Evolutionary conservation across 495 filamentous ascomycete genomes (phyloP), one percentile per base, ranked within the genome.

Genomic region (Clavariopsis aquatica): DNA sequence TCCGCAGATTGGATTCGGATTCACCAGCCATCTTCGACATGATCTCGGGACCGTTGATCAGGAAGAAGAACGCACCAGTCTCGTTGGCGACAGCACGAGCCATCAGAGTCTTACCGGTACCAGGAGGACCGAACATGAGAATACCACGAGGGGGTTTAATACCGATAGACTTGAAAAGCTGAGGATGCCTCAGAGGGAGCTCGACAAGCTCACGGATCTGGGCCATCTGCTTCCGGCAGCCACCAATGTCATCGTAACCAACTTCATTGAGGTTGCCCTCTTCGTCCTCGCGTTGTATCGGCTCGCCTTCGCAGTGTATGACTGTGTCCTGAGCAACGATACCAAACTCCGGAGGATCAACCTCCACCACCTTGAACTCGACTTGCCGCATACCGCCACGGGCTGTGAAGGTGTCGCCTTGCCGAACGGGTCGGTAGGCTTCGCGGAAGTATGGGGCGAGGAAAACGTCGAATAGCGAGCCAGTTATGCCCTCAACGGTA

Each of bases 1-100:
- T 97, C 69, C 93, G 87, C 49, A 98, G 78, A 77, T 98, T 98
- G 46, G 93, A 96, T 77, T 98, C 93, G 53, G 93, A 98, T 76
- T 98, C 93, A 83, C 93, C 93, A 34, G 93, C 93, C 93, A 98
- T 98, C 84, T 98, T 98, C 49, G 93, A 96, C 93, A 98, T 98
- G 80, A 98, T 96, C 78, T 98, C 93, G 29, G 93, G 93, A 64
- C 91, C 93, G 80, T 98, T 98, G 84, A 98, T 98, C 31, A 98
- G 79, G 86, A 98, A 98, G 83, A 98, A 98, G 82, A 98, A 98
- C 20, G 92, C 92, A 70, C 93, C 93, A 31, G 93, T 98, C 82
- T 98, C 93, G 78, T 98, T 98, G 77, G 93, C 93, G 57, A 98
- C 93, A 65, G 93, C 93, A 78, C 93, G 92, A 76, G 93, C 93